Evolutionary conservation across 176 grass and related monocot genomes (phyloP), one percentile per base, ranked within the genome.

Genomic region (Carex kokanica): DNA sequence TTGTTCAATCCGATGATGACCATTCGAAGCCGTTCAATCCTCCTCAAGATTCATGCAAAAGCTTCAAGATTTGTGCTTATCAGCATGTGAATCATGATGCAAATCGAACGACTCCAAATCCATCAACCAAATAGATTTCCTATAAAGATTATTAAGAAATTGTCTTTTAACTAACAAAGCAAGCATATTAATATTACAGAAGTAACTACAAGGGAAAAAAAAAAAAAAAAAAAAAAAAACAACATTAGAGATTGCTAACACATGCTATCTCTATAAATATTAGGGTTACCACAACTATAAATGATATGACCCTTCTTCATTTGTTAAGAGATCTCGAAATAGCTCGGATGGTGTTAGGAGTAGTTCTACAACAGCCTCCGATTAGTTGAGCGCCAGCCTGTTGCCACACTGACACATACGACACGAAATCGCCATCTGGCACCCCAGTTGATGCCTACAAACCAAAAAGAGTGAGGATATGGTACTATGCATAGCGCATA

Each of bases 321-420:
- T 91, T 78, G 61, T 90, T 88, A 67, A 99, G 93, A 41, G 79
- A 84, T 86, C 80, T 95, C 12, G 60, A 65, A 74, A 99, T 90
- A 78, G 89, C 96, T 81, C 71, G 90, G 78, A 99, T 93, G 38
- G 96, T 99, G 52, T 90, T 93, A 85, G 96, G 96, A 88, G 96
- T 95, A 80, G 96, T 99, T 88, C 96, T 93, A 89, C 96, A 99
- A 57, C 96, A 99, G 56, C 96, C 96, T 0, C 96, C 93, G 0
- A 99, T 90, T 6, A 95, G 86, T 4, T 58, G 31, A 31, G 91
- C 96, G 8, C 96, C 96, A 29, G 87, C 96, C 64, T 93, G 88
- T 82, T 85, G 79, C 96, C 96, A 99, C 61, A 86, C 75, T 2
- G 47, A 81, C 64, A 95, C 96, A 53, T 93, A 86, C 21, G 96